Evolutionary conservation across 345 rosid species (phyloP), one percentile per base, ranked within the genome.

Genomic region (Eucalyptus marginata): DNA sequence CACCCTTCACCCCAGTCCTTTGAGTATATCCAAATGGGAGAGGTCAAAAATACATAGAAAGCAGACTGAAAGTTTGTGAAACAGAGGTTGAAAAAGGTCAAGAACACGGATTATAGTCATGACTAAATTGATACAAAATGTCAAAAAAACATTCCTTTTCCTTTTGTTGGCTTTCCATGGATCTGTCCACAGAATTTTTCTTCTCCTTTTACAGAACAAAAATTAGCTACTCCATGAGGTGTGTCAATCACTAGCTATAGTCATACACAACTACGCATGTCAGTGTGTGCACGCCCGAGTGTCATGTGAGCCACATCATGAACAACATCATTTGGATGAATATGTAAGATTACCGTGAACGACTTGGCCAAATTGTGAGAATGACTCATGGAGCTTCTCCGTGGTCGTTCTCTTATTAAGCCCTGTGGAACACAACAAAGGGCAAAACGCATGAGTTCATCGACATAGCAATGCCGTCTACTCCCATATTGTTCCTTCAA

Each of bases 351-450:
- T 86, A 94, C 95, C 95, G 9, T 92, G 91, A 76, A 93, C 93
- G 87, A 94, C 94, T 90, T 93, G 91, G 88, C 95, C 95, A 79
- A 93, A 94, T 86, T 91, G 80, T 36, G 93, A 56, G 86, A 93
- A 94, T 10, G 91, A 92, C 79, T 90, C 93, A 25, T 50, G 91
- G 9, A 94, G 94, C 29, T 86, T 89, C 90, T 94, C 95, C 27
- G 93, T 49, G 27, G 95, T 93, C 68, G 96, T 94, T 87, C 94
- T 86, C 89, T 91, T 91, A 88, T 88, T 93, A 62, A 94, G 92
- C 47, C 96, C 94, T 94, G 93, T 22, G 31, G 68, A 91, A n/a
- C 62, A 25, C 33, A 47, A 64, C 12, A 13, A 51, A 58, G 33
- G 51, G 80, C 31, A 81, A 88, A 81, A 6, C 46, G 33, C 43